phyloP scores from a whole-genome alignment of 1,284 basidiomycete species.

The Thecaphora frezii region DNA sequence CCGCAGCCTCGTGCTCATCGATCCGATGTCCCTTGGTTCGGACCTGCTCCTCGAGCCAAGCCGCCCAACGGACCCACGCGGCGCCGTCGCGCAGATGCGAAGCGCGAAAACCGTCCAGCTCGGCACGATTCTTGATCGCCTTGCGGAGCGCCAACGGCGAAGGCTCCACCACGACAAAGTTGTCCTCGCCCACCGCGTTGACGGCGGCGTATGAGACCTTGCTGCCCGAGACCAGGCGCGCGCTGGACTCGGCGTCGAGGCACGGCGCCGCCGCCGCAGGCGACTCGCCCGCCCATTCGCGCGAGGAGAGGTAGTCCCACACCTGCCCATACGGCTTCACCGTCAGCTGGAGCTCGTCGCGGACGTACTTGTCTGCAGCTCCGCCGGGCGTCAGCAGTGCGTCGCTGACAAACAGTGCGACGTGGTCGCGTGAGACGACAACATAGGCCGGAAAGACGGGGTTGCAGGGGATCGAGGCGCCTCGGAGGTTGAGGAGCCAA shows the following conservation, averaged over 20 bases:
- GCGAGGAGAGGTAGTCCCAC: slow-evolving; percentile 20
- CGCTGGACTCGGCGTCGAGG: neutral
- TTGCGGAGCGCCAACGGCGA: slow-evolving; percentile 47
- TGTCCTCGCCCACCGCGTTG: slow-evolving; percentile 40
- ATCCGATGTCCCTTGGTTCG: slow-evolving; percentile 21
- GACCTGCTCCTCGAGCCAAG: slow-evolving; percentile 55
- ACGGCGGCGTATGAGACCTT: slow-evolving; percentile 45
- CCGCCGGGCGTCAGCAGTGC: slow-evolving; percentile 27
- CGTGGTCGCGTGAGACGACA: slow-evolving; percentile 18
- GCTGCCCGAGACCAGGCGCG: slow-evolving; percentile 38
- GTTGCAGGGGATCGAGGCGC: slow-evolving; percentile 48
- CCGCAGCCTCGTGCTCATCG: slow-evolving; percentile 47
- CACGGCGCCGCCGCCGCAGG: slow-evolving; percentile 5
- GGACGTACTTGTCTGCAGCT: slow-evolving; percentile 26
- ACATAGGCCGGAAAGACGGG: slow-evolving; percentile 55
- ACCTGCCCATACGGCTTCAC: slow-evolving; percentile 35
- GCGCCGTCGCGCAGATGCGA: slow-evolving; percentile 54
- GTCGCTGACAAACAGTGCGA: slow-evolving; percentile 38
- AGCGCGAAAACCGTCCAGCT: slow-evolving; percentile 45
- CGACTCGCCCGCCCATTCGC: slow-evolving; percentile 18
- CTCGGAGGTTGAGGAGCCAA: slow-evolving; percentile 54
- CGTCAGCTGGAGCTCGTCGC: slow-evolving; percentile 18
- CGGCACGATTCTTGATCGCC: slow-evolving; percentile 49
- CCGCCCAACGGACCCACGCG: slow-evolving; percentile 54
- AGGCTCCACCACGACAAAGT: slow-evolving; percentile 15